Evolutionary conservation across 192 early-diverging fungal species (phyloP).

Genomic region (Coemansia sp.): DNA sequence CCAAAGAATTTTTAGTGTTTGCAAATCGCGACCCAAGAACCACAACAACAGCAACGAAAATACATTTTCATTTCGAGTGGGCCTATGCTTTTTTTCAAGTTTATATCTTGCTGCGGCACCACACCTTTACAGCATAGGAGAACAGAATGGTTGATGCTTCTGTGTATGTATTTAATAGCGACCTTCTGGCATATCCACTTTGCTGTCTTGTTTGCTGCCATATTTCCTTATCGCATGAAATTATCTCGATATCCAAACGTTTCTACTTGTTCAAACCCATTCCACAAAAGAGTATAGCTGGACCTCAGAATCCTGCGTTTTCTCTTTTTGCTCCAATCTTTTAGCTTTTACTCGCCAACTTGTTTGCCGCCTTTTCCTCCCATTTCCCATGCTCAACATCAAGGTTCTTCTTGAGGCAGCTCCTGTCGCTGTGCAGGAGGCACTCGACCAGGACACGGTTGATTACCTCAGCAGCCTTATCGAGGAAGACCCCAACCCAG

Average conservation of each 20-base stretch:
- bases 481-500: slow-evolving; percentile 42
- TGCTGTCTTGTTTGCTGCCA: not conserved
- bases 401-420: slow-evolving; percentile 24
- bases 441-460: slow-evolving; percentile 55
- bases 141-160: too few relatives aligned
- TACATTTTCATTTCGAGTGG: too few relatives aligned
- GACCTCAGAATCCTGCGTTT: not conserved
- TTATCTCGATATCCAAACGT: not conserved
- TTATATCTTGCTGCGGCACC: slow-evolving; percentile 5
- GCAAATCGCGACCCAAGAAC: too few relatives aligned
- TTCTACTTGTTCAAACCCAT: not conserved
- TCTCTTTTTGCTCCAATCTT: not conserved
- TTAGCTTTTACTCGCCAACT: too few relatives aligned
- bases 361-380: too few relatives aligned
- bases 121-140: too few relatives aligned
- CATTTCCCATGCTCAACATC: slow-evolving; percentile 22
- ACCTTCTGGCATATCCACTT: too few relatives aligned
- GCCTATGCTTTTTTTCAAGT: too few relatives aligned
- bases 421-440: slow-evolving; percentile 27
- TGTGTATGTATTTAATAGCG: too few relatives aligned
- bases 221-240: not conserved
- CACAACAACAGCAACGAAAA: too few relatives aligned
- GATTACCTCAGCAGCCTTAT: slow-evolving; percentile 53
- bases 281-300: not conserved
- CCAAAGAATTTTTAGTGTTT: too few relatives aligned